phyloP scores from a whole-genome alignment of 768 basidiomycete genomes.

The Imleria badia region DNA sequence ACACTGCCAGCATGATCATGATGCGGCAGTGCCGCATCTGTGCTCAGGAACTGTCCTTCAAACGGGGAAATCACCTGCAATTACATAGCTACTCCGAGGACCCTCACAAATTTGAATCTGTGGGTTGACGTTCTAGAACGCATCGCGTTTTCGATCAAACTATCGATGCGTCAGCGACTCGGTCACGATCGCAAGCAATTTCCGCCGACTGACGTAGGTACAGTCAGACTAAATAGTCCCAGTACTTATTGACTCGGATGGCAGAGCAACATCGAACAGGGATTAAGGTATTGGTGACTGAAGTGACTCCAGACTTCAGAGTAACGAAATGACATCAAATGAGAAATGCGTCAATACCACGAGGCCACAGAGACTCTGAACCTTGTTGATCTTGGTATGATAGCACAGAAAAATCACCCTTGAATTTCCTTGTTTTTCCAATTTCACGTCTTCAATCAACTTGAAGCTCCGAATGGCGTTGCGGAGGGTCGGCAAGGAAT shows the following conservation, averaged over 20 bases:
- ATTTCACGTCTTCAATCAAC: background rate
- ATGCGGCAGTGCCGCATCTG: too few species aligned
- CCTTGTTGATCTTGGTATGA: too few species aligned
- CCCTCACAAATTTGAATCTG: too few species aligned
- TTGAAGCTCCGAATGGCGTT: background rate
- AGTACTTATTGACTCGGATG: too few species aligned
- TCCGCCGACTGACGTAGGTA: background rate
- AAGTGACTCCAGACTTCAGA: too few species aligned
- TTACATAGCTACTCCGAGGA: background rate
- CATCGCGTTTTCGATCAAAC: background rate
- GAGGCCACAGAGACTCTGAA: background rate
- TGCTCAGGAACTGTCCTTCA: background rate
- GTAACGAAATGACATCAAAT: too few species aligned
- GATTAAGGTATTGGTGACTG: too few species aligned
- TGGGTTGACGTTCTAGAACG: background rate
- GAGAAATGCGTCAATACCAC: background rate
- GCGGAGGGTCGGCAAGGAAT: background rate
- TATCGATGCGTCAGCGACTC: background rate
- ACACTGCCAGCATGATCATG: too few species aligned
- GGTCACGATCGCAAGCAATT: background rate
- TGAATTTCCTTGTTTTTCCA: background rate
- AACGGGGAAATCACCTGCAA: too few species aligned
- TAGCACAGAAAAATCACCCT: background rate
- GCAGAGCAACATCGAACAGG: too few species aligned
- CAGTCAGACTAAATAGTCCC: too few species aligned